Evolutionary conservation across 2,329 filamentous ascomycete species (phyloP).

Genomic region (Neonectria sp.): DNA sequence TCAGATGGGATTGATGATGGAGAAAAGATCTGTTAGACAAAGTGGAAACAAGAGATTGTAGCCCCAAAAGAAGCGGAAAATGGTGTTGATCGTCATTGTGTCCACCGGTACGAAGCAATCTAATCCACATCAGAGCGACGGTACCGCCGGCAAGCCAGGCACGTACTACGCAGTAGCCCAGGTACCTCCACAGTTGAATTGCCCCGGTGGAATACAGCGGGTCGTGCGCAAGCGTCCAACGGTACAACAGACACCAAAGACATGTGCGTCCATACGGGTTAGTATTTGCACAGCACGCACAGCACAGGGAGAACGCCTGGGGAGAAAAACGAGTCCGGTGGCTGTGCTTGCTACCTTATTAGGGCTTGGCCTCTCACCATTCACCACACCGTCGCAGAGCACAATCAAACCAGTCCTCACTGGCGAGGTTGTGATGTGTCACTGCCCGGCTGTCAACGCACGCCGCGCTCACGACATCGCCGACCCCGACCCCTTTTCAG

Average conservation of each 20-base stretch:
- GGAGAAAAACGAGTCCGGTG: too few relatives aligned
- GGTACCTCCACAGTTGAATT: not conserved
- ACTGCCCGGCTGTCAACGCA: constrained; percentile 29
- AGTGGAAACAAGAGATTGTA: not conserved
- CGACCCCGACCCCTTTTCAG: constrained; percentile 5
- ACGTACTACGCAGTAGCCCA: not conserved
- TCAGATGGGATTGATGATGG: not conserved
- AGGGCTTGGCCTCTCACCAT: not conserved
- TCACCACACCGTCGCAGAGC: not conserved
- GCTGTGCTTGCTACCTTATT: not conserved
- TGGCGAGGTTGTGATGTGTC: constrained; percentile 26
- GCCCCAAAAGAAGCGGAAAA: not conserved
- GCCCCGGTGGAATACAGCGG: not conserved
- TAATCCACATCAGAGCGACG: not conserved
- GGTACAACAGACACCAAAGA: not conserved
- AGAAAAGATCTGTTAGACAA: not conserved
- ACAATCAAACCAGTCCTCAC: constrained; percentile 2
- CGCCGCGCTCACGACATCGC: constrained; percentile 25
- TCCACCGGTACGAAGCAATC: not conserved
- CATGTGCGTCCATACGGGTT: not conserved
- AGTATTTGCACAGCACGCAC: too few relatives aligned
- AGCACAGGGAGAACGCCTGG: too few relatives aligned
- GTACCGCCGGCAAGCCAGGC: not conserved
- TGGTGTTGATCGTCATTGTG: not conserved
- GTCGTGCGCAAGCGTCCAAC: not conserved